Conservation (phyloP, 73 alveolate genomes). For the Paramecium octaurelia region DNA sequence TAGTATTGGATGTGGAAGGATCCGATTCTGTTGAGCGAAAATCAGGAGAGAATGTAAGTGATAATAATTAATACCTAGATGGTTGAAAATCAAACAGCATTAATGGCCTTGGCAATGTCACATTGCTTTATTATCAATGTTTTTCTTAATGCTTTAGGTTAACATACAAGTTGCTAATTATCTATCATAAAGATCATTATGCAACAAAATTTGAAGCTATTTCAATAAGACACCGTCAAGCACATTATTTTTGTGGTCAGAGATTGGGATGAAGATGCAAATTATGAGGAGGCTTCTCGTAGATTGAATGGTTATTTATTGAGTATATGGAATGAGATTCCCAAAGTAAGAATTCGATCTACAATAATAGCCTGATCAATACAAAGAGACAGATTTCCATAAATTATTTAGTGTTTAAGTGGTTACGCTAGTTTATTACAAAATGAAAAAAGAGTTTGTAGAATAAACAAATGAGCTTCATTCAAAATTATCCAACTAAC, state of each 20-base stretch:
- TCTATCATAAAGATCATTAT: constrained; percentile 46
- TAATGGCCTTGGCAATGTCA: constrained; percentile 58
- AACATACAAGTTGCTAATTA: constrained; percentile 14
- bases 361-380: constrained; percentile 35
- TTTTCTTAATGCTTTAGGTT: not conserved
- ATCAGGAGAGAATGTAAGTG: constrained; percentile 72
- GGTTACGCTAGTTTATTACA: constrained; percentile 22
- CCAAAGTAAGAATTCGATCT: not conserved
- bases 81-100: constrained; percentile 59
- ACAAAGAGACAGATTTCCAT: constrained; percentile 6
- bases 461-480: constrained; percentile 12
- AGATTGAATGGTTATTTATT: constrained; percentile 3
- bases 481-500: constrained; percentile 14
- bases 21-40: constrained; percentile 73
- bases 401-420: constrained; percentile 43
- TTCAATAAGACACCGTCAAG: constrained; percentile 45
- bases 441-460: constrained; percentile 37
- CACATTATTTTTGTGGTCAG: constrained; percentile 49
- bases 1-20: constrained; percentile 80
- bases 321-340: constrained; percentile 48
- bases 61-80: constrained; percentile 10
- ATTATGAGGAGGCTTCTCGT: constrained; percentile 45
- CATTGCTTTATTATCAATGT: constrained; percentile 40
- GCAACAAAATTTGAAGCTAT: constrained; percentile 49
- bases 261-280: constrained; percentile 62